Conservation (phyloP, 1,284 basidiomycete genomes). For the Ustilago sp. region DNA sequence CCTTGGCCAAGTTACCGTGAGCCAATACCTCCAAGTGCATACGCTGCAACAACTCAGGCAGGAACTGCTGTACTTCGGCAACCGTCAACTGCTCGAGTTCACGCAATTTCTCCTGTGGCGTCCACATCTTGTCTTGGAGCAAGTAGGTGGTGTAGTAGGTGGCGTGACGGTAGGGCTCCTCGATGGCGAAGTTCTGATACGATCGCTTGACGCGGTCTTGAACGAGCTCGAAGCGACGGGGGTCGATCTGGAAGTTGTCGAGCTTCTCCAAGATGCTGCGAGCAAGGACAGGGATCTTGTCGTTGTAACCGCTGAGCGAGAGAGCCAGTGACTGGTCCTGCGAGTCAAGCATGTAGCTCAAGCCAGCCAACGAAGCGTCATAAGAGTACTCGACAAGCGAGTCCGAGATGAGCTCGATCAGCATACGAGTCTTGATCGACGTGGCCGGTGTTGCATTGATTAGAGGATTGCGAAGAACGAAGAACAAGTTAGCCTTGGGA, state of each 20-base stretch:
- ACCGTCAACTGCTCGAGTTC: constrained; percentile 81
- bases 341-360: constrained; percentile 80
- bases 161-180: constrained; percentile 84
- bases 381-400: constrained; percentile 90
- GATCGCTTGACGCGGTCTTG: constrained; percentile 78
- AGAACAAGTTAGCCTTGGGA: constrained; percentile 68
- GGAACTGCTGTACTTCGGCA: constrained; percentile 80
- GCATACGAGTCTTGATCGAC: constrained; percentile 75
- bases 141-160: constrained; percentile 83
- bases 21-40: constrained; percentile 82
- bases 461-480: constrained; percentile 65
- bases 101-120: constrained; percentile 81
- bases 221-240: constrained; percentile 82
- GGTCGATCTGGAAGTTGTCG: constrained; percentile 77
- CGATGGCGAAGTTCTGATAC: constrained; percentile 81
- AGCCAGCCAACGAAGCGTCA: constrained; percentile 90
- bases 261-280: constrained; percentile 81
- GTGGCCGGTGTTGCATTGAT: constrained; percentile 68
- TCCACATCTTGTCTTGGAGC: constrained; percentile 81
- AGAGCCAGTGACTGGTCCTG: constrained; percentile 80
- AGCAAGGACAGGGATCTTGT: constrained; percentile 85
- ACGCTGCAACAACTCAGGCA: constrained; percentile 76
- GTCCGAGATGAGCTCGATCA: constrained; percentile 87
- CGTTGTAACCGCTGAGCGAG: constrained; percentile 87
- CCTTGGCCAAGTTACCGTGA: constrained; percentile 85